Base-by-base conservation (phyloP, 2,329 filamentous ascomycete genomes). In the Cladophialophora bantiana region DNA sequence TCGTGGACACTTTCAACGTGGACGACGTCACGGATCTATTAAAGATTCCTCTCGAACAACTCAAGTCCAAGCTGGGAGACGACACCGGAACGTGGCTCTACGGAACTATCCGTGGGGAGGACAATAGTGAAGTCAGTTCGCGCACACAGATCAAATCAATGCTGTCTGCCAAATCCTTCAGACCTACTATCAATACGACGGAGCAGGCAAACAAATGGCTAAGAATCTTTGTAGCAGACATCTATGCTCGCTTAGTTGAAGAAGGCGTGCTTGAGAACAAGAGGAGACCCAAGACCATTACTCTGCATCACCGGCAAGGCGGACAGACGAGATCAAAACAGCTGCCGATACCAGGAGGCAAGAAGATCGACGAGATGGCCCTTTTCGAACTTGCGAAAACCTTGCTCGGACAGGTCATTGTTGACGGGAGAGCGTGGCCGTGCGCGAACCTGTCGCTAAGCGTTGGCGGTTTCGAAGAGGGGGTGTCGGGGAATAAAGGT, bases 81-180 rank as follows among this genome's bases (percentile, higher is more conserved):
- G 93, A 96, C 53, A 95, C 91, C 0, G 94, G 92, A 1, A 83
- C 85, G 3, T 97, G 94, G 93, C 83, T 98, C 10, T 90, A 96
- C 79, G 88, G 90, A 62, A 90, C 90, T 10, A 90, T 98, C 61
- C 88, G 95, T 10, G 95, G 95, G 1, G 88, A 94, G 68, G 95
- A 99, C 77, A 82, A 83, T 58, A 95, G 90, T 73, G 94, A 97
- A 78, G 93, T 99, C 71, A 97, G 93, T 74, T 87, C 93, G 34
- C 85, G 94, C 59, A 97, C 93, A 1, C 92, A 95, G 74, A 97
- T 97, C 81, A 97, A 98, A 77, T 95, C 91, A 15, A 98, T 99
- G 94, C 83, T 98, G 13, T 97, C 93, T 1, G 94, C 95, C 20
- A 99, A 99, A 77, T 96, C 93, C 0, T 99, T 99, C 75, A 86